Percentiles rank a stretch among this genome's conserved stretches.
These are phyloP conservation scores for Solanum peruvianum DNA, from an alignment of 257 asterid genomes.

Conservation along the genomic window DNA sequence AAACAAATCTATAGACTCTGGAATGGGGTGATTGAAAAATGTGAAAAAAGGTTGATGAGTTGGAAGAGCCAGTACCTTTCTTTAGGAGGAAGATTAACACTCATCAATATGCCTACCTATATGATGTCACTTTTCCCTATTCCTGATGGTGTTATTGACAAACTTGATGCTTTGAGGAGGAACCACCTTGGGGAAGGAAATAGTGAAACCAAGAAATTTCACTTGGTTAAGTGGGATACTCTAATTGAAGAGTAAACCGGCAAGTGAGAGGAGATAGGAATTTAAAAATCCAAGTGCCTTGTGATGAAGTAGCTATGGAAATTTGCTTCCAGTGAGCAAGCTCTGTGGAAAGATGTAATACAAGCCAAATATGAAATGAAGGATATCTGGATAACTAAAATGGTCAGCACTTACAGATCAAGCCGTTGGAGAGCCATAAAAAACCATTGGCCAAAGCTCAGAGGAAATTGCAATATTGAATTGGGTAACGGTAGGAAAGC, in stretches of 20 bases:
- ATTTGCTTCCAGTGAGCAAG: background rate
- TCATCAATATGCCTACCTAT: background rate
- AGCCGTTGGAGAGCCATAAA: background rate
- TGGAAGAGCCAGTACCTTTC: background rate
- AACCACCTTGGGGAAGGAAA: background rate
- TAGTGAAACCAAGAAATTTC: background rate
- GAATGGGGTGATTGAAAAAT: background rate
- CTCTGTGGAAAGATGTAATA: background rate
- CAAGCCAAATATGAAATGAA: background rate
- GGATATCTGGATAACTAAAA: background rate
- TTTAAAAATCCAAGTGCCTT: background rate
- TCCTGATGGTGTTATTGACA: background rate
- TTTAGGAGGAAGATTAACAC: background rate
- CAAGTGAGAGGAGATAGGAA: background rate
- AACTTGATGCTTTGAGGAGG: background rate
- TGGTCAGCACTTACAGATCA: background rate
- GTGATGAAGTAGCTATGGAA: background rate
- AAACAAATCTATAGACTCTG: background rate
- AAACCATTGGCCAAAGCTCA: background rate
- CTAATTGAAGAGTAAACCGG: background rate
- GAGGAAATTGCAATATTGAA: background rate
- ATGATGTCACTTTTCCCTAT: background rate
- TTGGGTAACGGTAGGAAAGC: background rate
- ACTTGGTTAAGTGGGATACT: background rate
- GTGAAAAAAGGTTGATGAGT: background rate